Percentiles rank a stretch among this genome's conserved stretches.
Conservation (phyloP, 768 basidiomycete genomes). For the Boletus bicolor region DNA sequence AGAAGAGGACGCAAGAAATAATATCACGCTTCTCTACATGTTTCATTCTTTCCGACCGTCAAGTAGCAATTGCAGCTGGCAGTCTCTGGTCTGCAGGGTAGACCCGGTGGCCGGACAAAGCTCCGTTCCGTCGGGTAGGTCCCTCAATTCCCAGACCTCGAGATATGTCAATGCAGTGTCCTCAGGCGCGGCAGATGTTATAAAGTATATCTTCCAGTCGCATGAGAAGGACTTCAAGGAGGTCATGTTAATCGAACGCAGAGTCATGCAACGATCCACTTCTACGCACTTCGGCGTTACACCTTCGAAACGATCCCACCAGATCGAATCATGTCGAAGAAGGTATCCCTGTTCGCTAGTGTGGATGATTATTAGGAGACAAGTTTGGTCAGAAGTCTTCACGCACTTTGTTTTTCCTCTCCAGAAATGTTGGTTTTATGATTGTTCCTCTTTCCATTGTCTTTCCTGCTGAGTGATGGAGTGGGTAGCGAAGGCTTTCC, state of each 20-base stretch:
- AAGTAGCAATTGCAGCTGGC: too few species aligned
- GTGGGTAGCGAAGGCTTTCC: slow-evolving; percentile 74
- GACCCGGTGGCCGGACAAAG: not conserved
- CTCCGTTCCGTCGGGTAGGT: not conserved
- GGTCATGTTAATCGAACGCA: not conserved
- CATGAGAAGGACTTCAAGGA: not conserved
- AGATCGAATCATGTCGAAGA: slow-evolving; percentile 80
- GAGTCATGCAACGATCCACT: not conserved
- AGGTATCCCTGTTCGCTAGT: slow-evolving; percentile 66
- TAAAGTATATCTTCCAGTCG: not conserved
- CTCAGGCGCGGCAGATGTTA: not conserved
- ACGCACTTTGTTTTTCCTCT: slow-evolving; percentile 56
- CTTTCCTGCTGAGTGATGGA: slow-evolving; percentile 50
- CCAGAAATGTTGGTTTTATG: slow-evolving; percentile 54
- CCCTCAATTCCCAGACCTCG: not conserved
- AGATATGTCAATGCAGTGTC: not conserved
- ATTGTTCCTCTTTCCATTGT: slow-evolving; percentile 47
- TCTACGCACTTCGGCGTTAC: slow-evolving; percentile 26
- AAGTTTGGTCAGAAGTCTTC: slow-evolving; percentile 1
- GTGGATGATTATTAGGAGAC: slow-evolving; percentile 4
- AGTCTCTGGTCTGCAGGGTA: not conserved
- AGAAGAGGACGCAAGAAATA: not conserved
- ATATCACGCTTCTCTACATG: not conserved
- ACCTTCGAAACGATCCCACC: slow-evolving; percentile 75
- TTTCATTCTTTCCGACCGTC: not conserved